phyloP scores from a whole-genome alignment of 2,329 filamentous ascomycete species.

The Dactylellina parvicollis region DNA sequence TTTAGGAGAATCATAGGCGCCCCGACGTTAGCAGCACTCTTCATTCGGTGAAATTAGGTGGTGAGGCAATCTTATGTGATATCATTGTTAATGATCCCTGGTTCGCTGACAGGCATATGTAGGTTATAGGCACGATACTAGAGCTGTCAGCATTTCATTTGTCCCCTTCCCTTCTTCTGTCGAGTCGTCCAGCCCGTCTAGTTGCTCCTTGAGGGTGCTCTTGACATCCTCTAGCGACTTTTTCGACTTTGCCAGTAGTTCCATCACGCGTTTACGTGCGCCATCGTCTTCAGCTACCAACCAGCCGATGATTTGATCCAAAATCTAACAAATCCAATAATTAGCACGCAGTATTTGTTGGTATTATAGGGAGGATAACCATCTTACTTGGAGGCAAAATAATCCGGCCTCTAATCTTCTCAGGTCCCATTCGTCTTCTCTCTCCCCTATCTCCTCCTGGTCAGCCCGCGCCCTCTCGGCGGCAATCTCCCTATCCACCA shows the following conservation, averaged over 20 bases:
- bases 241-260: slow-evolving; percentile 73
- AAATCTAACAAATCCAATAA: slow-evolving; percentile 63
- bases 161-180: slow-evolving; percentile 65
- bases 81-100: neutral
- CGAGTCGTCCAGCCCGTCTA: slow-evolving; percentile 69
- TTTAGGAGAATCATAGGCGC: slow-evolving; percentile 35
- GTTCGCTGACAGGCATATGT: slow-evolving; percentile 53
- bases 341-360: slow-evolving; percentile 1
- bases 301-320: slow-evolving; percentile 90
- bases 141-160: slow-evolving; percentile 73
- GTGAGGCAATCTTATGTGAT: slow-evolving; percentile 15
- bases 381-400: slow-evolving; percentile 74
- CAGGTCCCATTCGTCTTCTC: slow-evolving; percentile 76
- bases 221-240: slow-evolving; percentile 73
- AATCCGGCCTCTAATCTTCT: slow-evolving; percentile 83
- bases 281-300: slow-evolving; percentile 87
- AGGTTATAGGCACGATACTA: slow-evolving; percentile 65
- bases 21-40: slow-evolving; percentile 18
- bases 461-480: slow-evolving; percentile 68
- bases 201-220: slow-evolving; percentile 74
- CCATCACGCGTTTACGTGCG: slow-evolving; percentile 72
- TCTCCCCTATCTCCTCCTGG: slow-evolving; percentile 66
- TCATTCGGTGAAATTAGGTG: slow-evolving; percentile 1
- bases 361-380: neutral
- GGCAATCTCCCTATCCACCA: slow-evolving; percentile 72